Base-by-base conservation (phyloP, 176 grass and related monocot genomes). In the Lolium perenne region DNA sequence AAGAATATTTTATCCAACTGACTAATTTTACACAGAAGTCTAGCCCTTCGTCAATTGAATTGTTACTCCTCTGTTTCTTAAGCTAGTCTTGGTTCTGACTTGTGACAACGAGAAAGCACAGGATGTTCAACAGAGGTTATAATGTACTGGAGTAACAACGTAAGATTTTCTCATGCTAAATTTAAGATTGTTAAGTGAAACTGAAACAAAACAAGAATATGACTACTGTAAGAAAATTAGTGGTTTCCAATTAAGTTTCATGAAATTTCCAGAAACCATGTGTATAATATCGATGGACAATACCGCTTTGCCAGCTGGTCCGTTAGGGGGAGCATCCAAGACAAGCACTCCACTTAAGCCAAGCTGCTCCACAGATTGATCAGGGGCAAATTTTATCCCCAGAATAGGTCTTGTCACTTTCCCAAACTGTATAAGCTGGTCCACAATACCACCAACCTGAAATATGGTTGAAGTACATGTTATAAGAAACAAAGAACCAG, bases 301-400 rank as follows among this genome's bases (percentile, higher is more conserved):
- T 93, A 99, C 97, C 88, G 97, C 97, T 94, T 99, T 96, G 71
- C 97, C 97, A 74, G 97, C 97, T 91, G 97, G 97, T 67, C 97
- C 97, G 48, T 88, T 96, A 79, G 90, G 55, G 85, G 97, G 94
- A 74, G 97, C 97, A 94, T 99, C 97, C 80, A 99, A 84, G 63
- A 99, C 90, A 78, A 99, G 97, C 40, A 99, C 97, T 85, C 97
- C 97, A 85, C 94, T 96, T 57, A 99, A 79, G 76, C 97, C 94
- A 92, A 99, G 94, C 76, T 99, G 97, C 61, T 99, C 97, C 54
- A 99, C 97, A 60, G 97, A 99, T 77, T 99, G 97, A 90, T 99
- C 97, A 77, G 97, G 97, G 65, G 97, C 97, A 91, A 99, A 99
- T 85, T 99, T 99, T 85, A 99, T 99, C 74, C 97, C 97, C 25